Conservation (phyloP, 1,284 basidiomycete species). For the Mrakiaceae sp. region DNA sequence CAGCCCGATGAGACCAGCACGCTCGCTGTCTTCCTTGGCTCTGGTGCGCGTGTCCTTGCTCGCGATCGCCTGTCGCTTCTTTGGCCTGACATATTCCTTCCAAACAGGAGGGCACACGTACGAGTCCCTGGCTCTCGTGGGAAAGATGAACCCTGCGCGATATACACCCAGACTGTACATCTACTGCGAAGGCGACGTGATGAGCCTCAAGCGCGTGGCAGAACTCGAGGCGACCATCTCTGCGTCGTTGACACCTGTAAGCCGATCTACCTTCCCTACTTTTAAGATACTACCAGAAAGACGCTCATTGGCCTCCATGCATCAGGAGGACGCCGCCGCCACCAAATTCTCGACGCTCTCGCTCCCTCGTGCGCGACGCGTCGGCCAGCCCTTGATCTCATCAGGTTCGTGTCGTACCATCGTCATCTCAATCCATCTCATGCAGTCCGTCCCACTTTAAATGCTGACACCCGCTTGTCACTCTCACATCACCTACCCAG, state of each 20-base stretch:
- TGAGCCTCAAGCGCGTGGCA: constrained; percentile 61
- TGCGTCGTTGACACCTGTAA: not conserved
- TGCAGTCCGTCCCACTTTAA: not conserved
- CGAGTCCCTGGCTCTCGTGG: constrained; percentile 70
- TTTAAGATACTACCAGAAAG: not conserved
- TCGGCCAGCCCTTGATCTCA: constrained; percentile 7
- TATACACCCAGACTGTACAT: constrained; percentile 74
- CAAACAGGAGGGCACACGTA: constrained; percentile 83
- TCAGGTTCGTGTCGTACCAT: not conserved
- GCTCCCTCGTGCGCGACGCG: constrained; percentile 34
- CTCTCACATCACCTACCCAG: constrained; percentile 16
- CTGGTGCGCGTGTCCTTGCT: constrained; percentile 35
- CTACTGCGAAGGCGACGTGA: constrained; percentile 64
- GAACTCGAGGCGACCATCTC: constrained; percentile 48
- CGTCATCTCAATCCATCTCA: not conserved
- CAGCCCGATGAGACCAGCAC: constrained; percentile 26
- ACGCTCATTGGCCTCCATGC: not conserved
- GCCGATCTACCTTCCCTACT: not conserved
- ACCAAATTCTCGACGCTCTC: constrained; percentile 33
- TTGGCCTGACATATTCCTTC: not conserved
- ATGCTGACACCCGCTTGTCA: not conserved
- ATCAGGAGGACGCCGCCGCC: not conserved
- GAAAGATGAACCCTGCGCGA: constrained; percentile 59
- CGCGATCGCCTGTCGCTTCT: not conserved
- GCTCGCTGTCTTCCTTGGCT: constrained; percentile 50